Conservation (phyloP, 805 yeast species). For the Yarrowia divulgata region DNA sequence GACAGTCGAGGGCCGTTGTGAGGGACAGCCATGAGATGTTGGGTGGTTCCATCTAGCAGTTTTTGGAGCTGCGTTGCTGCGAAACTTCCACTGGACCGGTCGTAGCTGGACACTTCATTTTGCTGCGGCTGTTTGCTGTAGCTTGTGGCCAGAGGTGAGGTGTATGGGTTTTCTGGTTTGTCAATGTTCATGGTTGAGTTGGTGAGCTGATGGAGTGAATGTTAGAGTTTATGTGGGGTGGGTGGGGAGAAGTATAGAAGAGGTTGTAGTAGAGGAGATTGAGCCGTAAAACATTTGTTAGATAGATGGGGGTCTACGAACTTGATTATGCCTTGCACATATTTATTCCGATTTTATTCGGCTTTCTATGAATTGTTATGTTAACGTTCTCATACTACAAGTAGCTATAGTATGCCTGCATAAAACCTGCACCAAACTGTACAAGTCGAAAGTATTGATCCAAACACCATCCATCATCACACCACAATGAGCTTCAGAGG, state of each 20-base stretch:
- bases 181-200: constrained; percentile 1
- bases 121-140: background rate
- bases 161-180: background rate
- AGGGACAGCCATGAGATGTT: constrained; percentile 12
- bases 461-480: background rate
- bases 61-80: constrained; percentile 7
- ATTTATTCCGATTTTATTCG: no score
- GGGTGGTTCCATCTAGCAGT: constrained; percentile 1
- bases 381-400: no score
- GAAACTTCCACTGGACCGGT: background rate
- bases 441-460: background rate
- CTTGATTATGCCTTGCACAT: no score
- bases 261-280: no score
- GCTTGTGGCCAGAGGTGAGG: background rate
- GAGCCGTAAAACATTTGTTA: no score
- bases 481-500: constrained; percentile 22
- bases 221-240: background rate
- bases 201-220: background rate
- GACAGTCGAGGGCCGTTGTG: background rate
- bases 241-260: no score
- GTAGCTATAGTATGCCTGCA: background rate
- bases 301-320: no score
- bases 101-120: background rate
- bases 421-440: background rate
- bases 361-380: no score